These are phyloP conservation scores for Debaryomycetaceae sp. DNA, from an alignment of 1,139 yeast species.

Conservation along the genomic window DNA sequence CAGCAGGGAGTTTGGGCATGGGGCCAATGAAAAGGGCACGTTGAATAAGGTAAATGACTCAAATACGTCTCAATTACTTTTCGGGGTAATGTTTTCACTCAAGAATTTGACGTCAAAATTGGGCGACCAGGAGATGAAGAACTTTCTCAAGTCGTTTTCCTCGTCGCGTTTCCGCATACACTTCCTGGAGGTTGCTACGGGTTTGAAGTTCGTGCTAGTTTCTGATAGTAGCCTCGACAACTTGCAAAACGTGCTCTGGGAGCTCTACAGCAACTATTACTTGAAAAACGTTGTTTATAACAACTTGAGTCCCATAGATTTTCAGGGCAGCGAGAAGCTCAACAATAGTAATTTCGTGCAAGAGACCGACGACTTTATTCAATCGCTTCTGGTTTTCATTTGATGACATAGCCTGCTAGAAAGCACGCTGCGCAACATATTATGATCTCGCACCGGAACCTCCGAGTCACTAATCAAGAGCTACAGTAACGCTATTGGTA, in stretches of 20 bases:
- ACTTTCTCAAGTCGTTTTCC: constrained; percentile 60
- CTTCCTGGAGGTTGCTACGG: constrained; percentile 74
- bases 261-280: constrained; percentile 66
- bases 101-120: constrained; percentile 70
- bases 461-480: not conserved
- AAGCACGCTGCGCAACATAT: too few species aligned
- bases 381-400: constrained; percentile 22
- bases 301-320: constrained; percentile 52
- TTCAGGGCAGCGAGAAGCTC: constrained; percentile 36
- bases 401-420: not conserved
- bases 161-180: constrained; percentile 79
- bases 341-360: constrained; percentile 42
- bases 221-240: constrained; percentile 67
- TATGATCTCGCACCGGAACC: not conserved
- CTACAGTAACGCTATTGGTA: not conserved
- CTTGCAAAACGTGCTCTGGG: constrained; percentile 57
- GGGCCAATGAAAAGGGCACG: constrained; percentile 33
- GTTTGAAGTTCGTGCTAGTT: constrained; percentile 68
- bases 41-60: constrained; percentile 57
- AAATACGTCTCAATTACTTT: constrained; percentile 71
- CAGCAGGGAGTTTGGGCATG: constrained; percentile 55
- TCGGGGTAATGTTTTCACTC: constrained; percentile 83
- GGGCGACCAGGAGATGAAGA: constrained; percentile 35
- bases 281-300: constrained; percentile 70
- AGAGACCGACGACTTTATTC: constrained; percentile 39